Evolutionary conservation across 371 early-diverging fungal genomes (phyloP), one percentile per base, ranked within the genome.

Genomic region (Circinella minor): DNA sequence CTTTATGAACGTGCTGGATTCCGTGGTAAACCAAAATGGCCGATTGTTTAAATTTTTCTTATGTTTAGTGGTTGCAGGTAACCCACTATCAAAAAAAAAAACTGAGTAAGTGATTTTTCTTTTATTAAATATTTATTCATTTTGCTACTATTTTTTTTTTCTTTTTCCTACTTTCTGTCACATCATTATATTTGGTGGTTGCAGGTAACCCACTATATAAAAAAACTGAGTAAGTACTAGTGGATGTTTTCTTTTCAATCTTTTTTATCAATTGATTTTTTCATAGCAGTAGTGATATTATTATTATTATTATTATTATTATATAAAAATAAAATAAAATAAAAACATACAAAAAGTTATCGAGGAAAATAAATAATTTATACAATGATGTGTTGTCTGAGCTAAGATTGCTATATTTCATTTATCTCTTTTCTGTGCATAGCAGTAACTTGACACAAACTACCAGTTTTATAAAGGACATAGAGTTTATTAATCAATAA

Each of bases 1-100:
- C 61, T 74, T 9, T 74, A 74, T 36, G 36, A 37, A n/a, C 71
- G 74, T 17, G 74, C 71, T 51, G 74, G 74, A 27, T 38, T 70
- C 59, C 61, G 62, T 11, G 70, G 70, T 47, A 36, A 74, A 61
- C 68, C 71, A 39, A 70, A 65, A n/a, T 74, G 71, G 74, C 74
- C 74, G 36, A 61, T 74, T 55, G 74, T 74, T 7, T 74, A 71
- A 71, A 55, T 36, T n/a, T 38, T 34, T 37, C n/a, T 13, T 17
- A 13, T 51, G 15, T 51, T n/a, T 36, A 51, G 66, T 74, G 66
- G 71, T 70, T 64, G 69, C 72, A 72, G 72, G 27, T 65, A 72
- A 63, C 67, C 67, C 72, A 67, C 72, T 65, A 27, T 17, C 49
- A 11, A 9, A 6, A 72, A 72, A 72, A 72, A 72, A 72, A 72